A percentile compares a stretch with the other conserved stretches of the same genome.
Conservation (phyloP, 2,329 filamentous ascomycete genomes). For the Elsinoe australis region DNA sequence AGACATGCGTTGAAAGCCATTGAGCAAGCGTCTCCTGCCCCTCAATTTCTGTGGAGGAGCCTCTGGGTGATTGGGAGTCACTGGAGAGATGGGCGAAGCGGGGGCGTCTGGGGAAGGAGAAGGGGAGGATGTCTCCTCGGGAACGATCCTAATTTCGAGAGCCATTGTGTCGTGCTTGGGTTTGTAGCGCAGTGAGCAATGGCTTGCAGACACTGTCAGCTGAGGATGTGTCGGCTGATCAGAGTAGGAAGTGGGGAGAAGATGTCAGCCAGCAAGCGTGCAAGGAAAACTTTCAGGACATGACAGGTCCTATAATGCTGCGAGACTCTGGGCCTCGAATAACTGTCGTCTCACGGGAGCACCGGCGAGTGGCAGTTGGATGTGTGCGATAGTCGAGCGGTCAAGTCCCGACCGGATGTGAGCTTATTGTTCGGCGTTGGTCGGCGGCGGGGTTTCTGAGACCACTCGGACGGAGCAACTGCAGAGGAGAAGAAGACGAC, state of each 20-base stretch:
- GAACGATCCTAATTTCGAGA: slow-evolving; percentile 7
- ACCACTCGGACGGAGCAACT: background rate
- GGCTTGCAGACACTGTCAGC: background rate
- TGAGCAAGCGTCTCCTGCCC: slow-evolving; percentile 61
- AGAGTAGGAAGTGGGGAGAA: background rate
- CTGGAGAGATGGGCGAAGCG: background rate
- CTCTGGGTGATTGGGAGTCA: background rate
- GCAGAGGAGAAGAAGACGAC: background rate
- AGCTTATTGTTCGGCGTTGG: slow-evolving; percentile 11
- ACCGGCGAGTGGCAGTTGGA: slow-evolving; percentile 9
- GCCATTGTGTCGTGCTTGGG: background rate
- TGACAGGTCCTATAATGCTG: background rate
- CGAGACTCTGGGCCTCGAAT: slow-evolving; percentile 6
- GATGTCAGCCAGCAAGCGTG: slow-evolving; percentile 2
- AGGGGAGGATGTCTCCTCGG: background rate
- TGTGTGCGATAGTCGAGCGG: slow-evolving; percentile 10
- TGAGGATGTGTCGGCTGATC: background rate
- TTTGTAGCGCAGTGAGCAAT: background rate
- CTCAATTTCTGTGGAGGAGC: slow-evolving; percentile 50
- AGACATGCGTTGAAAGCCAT: slow-evolving; percentile 70
- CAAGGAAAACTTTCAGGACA: background rate
- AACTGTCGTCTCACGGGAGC: slow-evolving; percentile 8
- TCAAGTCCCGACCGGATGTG: background rate
- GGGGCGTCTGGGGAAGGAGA: slow-evolving; percentile 6
- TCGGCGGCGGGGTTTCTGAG: background rate